Conservation (phyloP, 2,329 filamentous ascomycete species). For the Calonectria leucothoes region DNA sequence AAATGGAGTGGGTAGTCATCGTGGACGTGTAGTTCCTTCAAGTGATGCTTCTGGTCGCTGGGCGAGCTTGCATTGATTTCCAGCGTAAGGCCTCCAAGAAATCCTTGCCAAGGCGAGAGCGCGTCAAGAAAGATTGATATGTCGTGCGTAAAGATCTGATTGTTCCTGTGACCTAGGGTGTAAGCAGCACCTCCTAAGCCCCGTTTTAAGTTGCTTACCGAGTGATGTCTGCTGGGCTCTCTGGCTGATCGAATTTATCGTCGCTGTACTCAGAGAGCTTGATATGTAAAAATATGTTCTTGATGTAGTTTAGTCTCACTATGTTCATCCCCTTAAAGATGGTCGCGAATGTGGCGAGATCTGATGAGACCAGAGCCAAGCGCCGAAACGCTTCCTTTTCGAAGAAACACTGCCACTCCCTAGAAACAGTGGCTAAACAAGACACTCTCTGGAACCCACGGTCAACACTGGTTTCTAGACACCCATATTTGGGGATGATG, state of each 20-base stretch:
- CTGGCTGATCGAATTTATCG: not conserved
- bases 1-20: slow-evolving; percentile 26
- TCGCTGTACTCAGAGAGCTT: not conserved
- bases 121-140: slow-evolving; percentile 18
- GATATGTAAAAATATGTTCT: not conserved
- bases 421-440: not conserved
- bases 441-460: not conserved
- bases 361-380: not conserved
- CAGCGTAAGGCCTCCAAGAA: slow-evolving; percentile 23
- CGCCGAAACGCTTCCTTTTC: not conserved
- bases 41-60: slow-evolving; percentile 15
- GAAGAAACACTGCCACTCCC: not conserved
- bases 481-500: not conserved
- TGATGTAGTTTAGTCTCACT: not conserved
- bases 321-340: not conserved
- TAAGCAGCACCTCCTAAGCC: not conserved
- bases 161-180: slow-evolving; percentile 15
- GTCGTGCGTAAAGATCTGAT: slow-evolving; percentile 19
- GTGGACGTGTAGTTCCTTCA: not conserved
- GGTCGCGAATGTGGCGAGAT: not conserved
- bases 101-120: slow-evolving; percentile 25
- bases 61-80: slow-evolving; percentile 28
- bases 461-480: not conserved
- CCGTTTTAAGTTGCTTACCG: not conserved
- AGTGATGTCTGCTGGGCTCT: not conserved